Percentiles rank a stretch among this genome's conserved stretches.
phyloP scores from a whole-genome alignment of 139 green algal genomes.

The Coelastrella sp. region DNA sequence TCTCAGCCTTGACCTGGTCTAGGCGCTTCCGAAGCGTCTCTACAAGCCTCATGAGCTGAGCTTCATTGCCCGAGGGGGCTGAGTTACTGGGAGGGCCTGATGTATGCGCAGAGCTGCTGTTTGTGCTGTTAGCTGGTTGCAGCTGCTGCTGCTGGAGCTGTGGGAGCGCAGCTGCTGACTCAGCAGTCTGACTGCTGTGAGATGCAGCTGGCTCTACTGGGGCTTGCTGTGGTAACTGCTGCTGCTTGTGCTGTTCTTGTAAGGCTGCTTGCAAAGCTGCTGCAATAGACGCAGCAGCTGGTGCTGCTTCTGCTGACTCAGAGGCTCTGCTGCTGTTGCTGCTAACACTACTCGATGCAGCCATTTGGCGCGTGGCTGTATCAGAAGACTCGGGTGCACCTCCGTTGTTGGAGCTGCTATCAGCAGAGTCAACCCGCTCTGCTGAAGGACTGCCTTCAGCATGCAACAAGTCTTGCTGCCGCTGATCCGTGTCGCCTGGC shows the following conservation, averaged over 20 bases:
- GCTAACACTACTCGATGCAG: too few relatives aligned
- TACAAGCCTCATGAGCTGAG: constrained; percentile 51
- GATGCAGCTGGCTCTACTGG: background rate
- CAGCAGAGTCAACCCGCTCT: too few relatives aligned
- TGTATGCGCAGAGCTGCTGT: constrained; percentile 43
- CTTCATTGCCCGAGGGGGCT: constrained; percentile 34
- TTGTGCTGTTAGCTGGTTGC: background rate
- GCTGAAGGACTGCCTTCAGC: too few relatives aligned
- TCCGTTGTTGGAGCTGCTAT: too few relatives aligned
- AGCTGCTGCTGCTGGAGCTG: constrained; percentile 1
- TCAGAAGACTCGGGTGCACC: too few relatives aligned
- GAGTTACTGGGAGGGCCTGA: background rate
- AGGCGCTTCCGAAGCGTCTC: constrained; percentile 77
- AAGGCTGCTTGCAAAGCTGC: background rate
- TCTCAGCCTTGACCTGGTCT: constrained; percentile 71
- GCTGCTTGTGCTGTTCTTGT: background rate
- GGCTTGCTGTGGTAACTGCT: background rate
- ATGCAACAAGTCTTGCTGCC: too few relatives aligned
- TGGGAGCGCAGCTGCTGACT: background rate
- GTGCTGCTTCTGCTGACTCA: background rate
- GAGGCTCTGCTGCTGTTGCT: background rate
- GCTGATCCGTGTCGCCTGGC: too few relatives aligned
- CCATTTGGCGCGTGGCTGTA: too few relatives aligned
- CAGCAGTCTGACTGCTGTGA: too few relatives aligned
- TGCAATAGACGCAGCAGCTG: background rate